phyloP scores from a whole-genome alignment of 2,329 filamentous ascomycete species.

The Colletotrichum brevisporum region DNA sequence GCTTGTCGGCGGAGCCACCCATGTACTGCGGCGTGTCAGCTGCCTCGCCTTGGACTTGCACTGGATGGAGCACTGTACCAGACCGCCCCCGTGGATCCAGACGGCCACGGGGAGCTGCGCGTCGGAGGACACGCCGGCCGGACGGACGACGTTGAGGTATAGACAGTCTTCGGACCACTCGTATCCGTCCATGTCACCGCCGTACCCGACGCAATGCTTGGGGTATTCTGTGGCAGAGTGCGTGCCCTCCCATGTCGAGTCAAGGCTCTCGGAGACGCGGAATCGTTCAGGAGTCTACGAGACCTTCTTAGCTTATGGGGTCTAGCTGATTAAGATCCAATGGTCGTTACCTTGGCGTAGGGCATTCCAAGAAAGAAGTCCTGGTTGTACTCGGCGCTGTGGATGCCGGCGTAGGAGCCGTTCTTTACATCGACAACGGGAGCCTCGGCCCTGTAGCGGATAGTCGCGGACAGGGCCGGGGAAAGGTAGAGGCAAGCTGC shows the following conservation, averaged over 20 bases:
- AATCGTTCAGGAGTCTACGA: conserved; percentile 62
- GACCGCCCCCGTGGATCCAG: conserved; percentile 67
- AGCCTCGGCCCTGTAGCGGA: conserved; percentile 10
- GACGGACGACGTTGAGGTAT: conserved; percentile 73
- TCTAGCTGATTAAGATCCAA: background rate
- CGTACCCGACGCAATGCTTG: conserved; percentile 65
- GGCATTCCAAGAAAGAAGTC: conserved; percentile 66
- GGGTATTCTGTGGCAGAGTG: conserved; percentile 61
- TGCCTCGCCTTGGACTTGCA: background rate
- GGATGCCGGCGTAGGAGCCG: conserved; percentile 54
- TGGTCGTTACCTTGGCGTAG: conserved; percentile 54
- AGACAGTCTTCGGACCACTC: conserved; percentile 68
- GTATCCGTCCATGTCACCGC: conserved; percentile 46
- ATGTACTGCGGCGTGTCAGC: conserved; percentile 38
- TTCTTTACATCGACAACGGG: conserved; percentile 37
- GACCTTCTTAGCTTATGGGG: conserved; percentile 46
- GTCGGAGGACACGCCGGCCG: conserved; percentile 57
- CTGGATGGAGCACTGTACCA: conserved; percentile 31
- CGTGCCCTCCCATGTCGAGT: conserved; percentile 58
- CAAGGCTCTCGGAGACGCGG: conserved; percentile 60
- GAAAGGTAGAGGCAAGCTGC: conserved; percentile 27
- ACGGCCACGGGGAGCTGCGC: conserved; percentile 67
- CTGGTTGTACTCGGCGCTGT: conserved; percentile 55
- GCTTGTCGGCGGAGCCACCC: conserved; percentile 55
- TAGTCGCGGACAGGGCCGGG: conserved; percentile 20